Evolutionary conservation across 257 asterid genomes (phyloP), one percentile per base, ranked within the genome.

Genomic region (Solanum okadae): DNA sequence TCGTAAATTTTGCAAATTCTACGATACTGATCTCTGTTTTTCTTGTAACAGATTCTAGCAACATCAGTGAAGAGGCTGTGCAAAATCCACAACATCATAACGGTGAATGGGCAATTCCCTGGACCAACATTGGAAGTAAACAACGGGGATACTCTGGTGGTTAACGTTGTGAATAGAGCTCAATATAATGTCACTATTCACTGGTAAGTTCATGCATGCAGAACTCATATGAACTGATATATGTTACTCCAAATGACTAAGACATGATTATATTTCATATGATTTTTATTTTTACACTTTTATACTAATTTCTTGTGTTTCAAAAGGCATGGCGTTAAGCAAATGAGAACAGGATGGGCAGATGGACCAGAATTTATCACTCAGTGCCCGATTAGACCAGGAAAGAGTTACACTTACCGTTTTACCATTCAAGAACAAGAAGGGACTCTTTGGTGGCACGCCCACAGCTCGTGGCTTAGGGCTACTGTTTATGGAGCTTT

Each of bases 391-490:
- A 94, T 96, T 16, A 91, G 95, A 89, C 98, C 98, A 0, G 99
- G 98, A 73, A 89, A 85, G 42, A 96, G 96, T 79, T 96, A 95
- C 86, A 96, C 95, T 0, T 96, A 96, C 89, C 90, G 97, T 6
- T 96, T 95, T 87, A 93, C 96, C 0, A 94, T 96, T 40, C 92
- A 93, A 90, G 97, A 94, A 20, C 99, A 96, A 49, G 98, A 94
- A 91, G 99, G 99, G 34, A 96, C 99, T 0, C 94, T 96, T 1
- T 96, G 98, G 99, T 96, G 99, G 99, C 99, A 96, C 72, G 99
- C 99, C 37, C 99, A 96, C 89, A 96, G 99, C 90, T 96, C 98
- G 2, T 95, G 98, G 99, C 95, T 96, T 63, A 90, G 99, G 79
- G 98, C 99, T 86, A 95, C 98, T 0, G 99, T 96, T 81, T 96